Evolutionary conservation across 2,329 filamentous ascomycete genomes (phyloP).

Genomic region (Zymoseptoria brevis): DNA sequence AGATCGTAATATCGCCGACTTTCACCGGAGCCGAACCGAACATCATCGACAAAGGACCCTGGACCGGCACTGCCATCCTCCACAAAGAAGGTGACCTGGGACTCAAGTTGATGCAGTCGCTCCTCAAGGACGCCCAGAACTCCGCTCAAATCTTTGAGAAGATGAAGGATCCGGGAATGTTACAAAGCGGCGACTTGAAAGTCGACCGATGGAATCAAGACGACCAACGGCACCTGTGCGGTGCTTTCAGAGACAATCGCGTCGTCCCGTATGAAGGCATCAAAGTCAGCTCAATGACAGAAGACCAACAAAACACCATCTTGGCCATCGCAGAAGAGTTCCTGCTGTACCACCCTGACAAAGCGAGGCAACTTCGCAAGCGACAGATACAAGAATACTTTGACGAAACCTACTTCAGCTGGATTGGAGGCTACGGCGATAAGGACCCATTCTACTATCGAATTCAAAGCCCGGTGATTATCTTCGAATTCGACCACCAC

Average conservation of each 20-base stretch:
- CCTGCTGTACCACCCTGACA: slow-evolving; percentile 57
- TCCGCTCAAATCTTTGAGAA: slow-evolving; percentile 50
- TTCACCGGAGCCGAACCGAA: slow-evolving; percentile 79
- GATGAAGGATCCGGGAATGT: slow-evolving; percentile 60
- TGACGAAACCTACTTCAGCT: slow-evolving; percentile 68
- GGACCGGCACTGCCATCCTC: slow-evolving; percentile 58
- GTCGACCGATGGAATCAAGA: slow-evolving; percentile 68
- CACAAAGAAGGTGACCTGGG: slow-evolving; percentile 57
- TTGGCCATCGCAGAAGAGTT: slow-evolving; percentile 55
- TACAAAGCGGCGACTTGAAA: slow-evolving; percentile 37
- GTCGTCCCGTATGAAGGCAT: slow-evolving; percentile 65
- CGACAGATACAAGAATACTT: slow-evolving; percentile 49
- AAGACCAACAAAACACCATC: slow-evolving; percentile 48
- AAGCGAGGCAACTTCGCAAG: slow-evolving; percentile 48
- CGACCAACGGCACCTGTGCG: slow-evolving; percentile 70
- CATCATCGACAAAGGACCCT: slow-evolving; percentile 57
- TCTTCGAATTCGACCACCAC: slow-evolving; percentile 74
- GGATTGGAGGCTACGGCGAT: slow-evolving; percentile 64
- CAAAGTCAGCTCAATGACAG: slow-evolving; percentile 43
- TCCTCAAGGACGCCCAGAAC: slow-evolving; percentile 40
- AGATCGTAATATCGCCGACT: slow-evolving; percentile 64
- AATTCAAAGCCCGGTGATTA: slow-evolving; percentile 65
- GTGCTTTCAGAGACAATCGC: slow-evolving; percentile 71
- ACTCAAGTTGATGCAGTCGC: slow-evolving; percentile 60
- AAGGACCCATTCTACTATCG: slow-evolving; percentile 69